Percentiles rank a stretch among this genome's conserved stretches.
These are phyloP conservation scores for Quercus glauca DNA, from an alignment of 306 rosid species.

Conservation along the genomic window DNA sequence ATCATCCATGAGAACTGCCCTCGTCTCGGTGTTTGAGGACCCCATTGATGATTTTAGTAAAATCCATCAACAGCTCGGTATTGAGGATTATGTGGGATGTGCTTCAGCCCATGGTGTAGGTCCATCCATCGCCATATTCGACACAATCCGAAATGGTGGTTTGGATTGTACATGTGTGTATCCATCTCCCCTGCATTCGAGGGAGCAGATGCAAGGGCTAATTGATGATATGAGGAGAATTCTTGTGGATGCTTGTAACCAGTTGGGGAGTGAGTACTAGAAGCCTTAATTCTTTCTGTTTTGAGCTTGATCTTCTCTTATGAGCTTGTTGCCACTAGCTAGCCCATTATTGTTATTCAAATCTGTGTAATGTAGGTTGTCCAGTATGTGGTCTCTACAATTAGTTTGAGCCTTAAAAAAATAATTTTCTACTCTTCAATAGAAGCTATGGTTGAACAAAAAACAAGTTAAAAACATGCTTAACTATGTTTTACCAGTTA, in stretches of 20 bases:
- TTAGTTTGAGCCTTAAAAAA: too few species aligned
- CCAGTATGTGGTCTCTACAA: too few species aligned
- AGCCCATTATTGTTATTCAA: too few species aligned
- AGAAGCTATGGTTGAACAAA: too few species aligned
- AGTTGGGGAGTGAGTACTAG: conserved; percentile 18
- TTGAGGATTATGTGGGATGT: conserved; percentile 75
- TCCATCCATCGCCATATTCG: conserved; percentile 79
- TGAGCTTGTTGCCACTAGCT: not conserved
- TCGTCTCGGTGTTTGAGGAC: conserved; percentile 82
- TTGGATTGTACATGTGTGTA: conserved; percentile 70
- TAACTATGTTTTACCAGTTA: too few species aligned
- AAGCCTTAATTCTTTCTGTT: not conserved
- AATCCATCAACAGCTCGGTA: conserved; percentile 42
- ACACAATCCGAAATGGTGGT: conserved; percentile 56
- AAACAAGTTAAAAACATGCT: too few species aligned
- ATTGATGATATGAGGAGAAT: conserved; percentile 65
- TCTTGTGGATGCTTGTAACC: conserved; percentile 45
- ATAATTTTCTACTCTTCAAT: too few species aligned
- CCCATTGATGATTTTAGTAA: conserved; percentile 38
- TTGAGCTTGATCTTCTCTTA: not conserved
- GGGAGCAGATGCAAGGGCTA: conserved; percentile 71
- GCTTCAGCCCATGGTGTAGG: conserved; percentile 87
- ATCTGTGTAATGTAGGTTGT: too few species aligned
- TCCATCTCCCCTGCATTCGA: conserved; percentile 79
- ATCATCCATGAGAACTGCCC: conserved; percentile 68